These are phyloP conservation scores for Solanum virginianum DNA, from an alignment of 257 asterid genomes.

Conservation along the genomic window DNA sequence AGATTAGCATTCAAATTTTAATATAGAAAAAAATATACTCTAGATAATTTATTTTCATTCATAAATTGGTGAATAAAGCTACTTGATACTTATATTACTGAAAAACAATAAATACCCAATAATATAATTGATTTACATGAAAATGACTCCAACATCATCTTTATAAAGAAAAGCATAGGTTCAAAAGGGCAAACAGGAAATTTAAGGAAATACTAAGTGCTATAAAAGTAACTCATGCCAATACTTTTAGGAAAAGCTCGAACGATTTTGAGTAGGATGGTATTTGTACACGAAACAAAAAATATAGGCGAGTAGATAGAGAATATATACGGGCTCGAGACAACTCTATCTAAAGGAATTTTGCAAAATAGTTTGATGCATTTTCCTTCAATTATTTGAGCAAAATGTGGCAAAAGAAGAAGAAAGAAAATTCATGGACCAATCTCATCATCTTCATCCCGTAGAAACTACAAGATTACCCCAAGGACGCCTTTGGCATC, in stretches of 20 bases:
- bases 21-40: background rate
- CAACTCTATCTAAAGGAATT: background rate
- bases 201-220: background rate
- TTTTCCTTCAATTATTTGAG: too few relatives aligned
- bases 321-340: background rate
- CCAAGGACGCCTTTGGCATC: too few relatives aligned
- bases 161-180: background rate
- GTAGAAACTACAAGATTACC: too few relatives aligned
- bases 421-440: too few relatives aligned
- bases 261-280: too few relatives aligned
- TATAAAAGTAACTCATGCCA: background rate
- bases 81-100: background rate
- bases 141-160: background rate
- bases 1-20: background rate
- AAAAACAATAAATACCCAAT: background rate
- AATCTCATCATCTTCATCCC: too few relatives aligned
- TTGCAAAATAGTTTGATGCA: too few relatives aligned
- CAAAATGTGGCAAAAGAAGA: too few relatives aligned
- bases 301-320: background rate
- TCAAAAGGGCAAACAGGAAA: background rate
- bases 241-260: background rate
- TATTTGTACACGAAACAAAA: too few relatives aligned
- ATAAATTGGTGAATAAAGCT: background rate
- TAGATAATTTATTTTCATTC: background rate
- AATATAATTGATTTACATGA: background rate